A percentile compares a stretch with the other conserved stretches of the same genome.
phyloP scores from a whole-genome alignment of 768 basidiomycete genomes.

The Thelephora aurantiotincta region DNA sequence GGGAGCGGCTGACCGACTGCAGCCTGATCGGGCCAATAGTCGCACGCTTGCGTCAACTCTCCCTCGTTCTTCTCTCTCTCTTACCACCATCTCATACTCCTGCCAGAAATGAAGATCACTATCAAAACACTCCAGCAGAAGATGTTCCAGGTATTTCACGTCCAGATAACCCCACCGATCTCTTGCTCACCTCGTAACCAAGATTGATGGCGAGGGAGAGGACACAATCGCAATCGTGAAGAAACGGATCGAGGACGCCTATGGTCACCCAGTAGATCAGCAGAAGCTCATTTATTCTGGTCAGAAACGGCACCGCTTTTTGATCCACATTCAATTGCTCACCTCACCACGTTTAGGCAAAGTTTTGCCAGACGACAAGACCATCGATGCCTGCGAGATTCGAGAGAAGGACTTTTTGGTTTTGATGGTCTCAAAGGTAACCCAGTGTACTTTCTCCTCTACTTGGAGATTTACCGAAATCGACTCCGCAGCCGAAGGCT shows the following conservation, averaged over 20 bases:
- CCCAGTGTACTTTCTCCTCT: background rate
- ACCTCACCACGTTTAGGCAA: slow-evolving; percentile 43
- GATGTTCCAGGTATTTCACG: slow-evolving; percentile 55
- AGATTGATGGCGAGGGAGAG: slow-evolving; percentile 66
- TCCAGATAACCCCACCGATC: background rate
- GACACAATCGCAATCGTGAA: slow-evolving; percentile 75
- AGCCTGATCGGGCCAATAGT: too few species aligned
- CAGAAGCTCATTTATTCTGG: slow-evolving; percentile 97
- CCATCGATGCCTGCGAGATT: slow-evolving; percentile 76
- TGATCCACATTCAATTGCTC: slow-evolving; percentile 2
- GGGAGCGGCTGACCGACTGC: too few species aligned
- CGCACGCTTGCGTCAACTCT: slow-evolving; percentile 1
- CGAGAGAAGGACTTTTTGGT: slow-evolving; percentile 99
- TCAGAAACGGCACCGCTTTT: slow-evolving; percentile 18
- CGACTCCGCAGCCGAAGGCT: slow-evolving; percentile 32
- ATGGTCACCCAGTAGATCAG: slow-evolving; percentile 55
- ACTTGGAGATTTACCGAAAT: background rate
- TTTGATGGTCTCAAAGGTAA: slow-evolving; percentile 95
- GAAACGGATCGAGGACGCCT: slow-evolving; percentile 62
- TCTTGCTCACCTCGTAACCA: background rate
- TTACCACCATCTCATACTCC: slow-evolving; percentile 9
- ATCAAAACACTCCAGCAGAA: slow-evolving; percentile 94
- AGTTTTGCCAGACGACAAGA: slow-evolving; percentile 80
- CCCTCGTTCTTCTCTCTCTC: slow-evolving; percentile 7
- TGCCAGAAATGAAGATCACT: slow-evolving; percentile 67